Evolutionary conservation across 2,329 filamentous ascomycete genomes (phyloP).

Genomic region (Sclerotinia borealis): DNA sequence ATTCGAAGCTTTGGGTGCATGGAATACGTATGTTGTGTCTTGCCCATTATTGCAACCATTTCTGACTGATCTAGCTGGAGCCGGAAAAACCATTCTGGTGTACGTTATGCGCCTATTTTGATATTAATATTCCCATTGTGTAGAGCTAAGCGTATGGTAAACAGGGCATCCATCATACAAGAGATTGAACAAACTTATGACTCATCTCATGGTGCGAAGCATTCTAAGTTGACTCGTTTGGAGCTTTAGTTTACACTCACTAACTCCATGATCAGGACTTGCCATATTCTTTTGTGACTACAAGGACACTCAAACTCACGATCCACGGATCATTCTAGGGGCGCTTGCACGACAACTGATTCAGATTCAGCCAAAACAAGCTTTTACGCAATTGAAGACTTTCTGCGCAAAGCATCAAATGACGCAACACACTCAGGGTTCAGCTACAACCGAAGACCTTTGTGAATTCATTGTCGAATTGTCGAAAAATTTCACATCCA

Average conservation of each 20-base stretch:
- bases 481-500: slow-evolving; percentile 14
- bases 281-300: slow-evolving; percentile 11
- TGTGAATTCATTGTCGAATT: slow-evolving; percentile 4
- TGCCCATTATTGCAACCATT: background rate
- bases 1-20: slow-evolving; percentile 19
- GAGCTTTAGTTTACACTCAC: background rate
- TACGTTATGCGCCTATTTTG: background rate
- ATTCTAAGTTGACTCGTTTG: slow-evolving; percentile 2
- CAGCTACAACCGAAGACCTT: slow-evolving; percentile 2
- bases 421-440: background rate
- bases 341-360: slow-evolving; percentile 27
- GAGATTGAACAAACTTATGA: background rate
- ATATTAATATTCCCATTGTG: background rate
- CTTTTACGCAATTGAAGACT: slow-evolving; percentile 15
- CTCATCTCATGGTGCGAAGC: background rate
- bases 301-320: slow-evolving; percentile 3
- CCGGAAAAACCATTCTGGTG: slow-evolving; percentile 21
- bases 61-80: slow-evolving; percentile 12
- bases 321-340: slow-evolving; percentile 16
- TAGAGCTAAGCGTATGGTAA: background rate
- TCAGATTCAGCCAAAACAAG: slow-evolving; percentile 23
- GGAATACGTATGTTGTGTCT: slow-evolving; percentile 17
- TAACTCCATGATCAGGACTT: slow-evolving; percentile 9
- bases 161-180: slow-evolving; percentile 11
- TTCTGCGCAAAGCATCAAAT: slow-evolving; percentile 6